Percentiles rank a stretch among this genome's conserved stretches.
Evolutionary conservation across 495 filamentous ascomycete species (phyloP).

Genomic region (Hypoxylon crocopeplum): DNA sequence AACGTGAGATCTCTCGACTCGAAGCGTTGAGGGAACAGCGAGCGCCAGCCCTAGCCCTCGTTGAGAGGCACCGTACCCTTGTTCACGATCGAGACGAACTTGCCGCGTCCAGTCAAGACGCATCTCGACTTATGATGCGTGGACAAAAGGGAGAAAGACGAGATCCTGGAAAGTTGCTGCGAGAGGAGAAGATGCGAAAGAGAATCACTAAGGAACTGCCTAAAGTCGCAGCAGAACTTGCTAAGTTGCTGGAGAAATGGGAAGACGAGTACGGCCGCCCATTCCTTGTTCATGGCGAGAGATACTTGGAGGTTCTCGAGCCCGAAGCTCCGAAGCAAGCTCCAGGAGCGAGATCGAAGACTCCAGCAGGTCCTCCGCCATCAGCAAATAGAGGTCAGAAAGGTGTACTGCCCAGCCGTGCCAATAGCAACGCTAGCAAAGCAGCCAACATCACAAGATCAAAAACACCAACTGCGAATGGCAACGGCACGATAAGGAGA

Average conservation of each 20-base stretch:
- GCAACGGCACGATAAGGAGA: conserved; percentile 39
- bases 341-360: conserved; percentile 76
- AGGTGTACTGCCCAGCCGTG: conserved; percentile 48
- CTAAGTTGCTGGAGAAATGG: conserved; percentile 82
- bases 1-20: conserved; percentile 83
- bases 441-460: conserved; percentile 59
- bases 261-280: conserved; percentile 93
- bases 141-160: conserved; percentile 89
- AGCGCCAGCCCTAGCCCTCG: conserved; percentile 77
- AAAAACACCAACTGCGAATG: conserved; percentile 67
- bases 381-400: conserved; percentile 51
- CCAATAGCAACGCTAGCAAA: conserved; percentile 47
- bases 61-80: conserved; percentile 84
- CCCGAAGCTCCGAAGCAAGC: conserved; percentile 66
- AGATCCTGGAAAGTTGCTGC: conserved; percentile 91
- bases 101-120: conserved; percentile 87
- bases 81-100: conserved; percentile 89
- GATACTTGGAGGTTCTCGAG: conserved; percentile 82
- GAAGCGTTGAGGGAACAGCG: conserved; percentile 87
- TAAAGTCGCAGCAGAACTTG: conserved; percentile 83
- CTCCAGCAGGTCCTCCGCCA: conserved; percentile 69
- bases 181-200: conserved; percentile 99
- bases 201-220: conserved; percentile 93
- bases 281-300: conserved; percentile 89
- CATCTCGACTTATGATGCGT: conserved; percentile 86